Conservation (phyloP, 176 grass and related monocot species). For the Aegilops umbellulata region DNA sequence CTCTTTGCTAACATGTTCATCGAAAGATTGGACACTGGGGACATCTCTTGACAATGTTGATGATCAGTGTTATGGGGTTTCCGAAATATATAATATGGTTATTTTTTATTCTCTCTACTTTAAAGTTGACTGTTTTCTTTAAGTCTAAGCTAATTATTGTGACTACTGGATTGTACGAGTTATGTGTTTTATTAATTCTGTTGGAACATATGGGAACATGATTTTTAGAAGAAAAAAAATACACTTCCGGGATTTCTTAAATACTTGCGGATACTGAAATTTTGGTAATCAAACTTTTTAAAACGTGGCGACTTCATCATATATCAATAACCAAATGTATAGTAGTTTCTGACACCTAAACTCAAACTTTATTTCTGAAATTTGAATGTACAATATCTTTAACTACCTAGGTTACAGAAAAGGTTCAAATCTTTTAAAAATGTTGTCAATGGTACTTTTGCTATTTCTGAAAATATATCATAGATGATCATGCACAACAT, state of each 20-base stretch:
- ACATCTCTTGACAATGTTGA: not conserved
- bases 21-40: not conserved
- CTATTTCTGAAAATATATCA: not conserved
- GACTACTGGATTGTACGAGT: not conserved
- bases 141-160: slow-evolving; percentile 6
- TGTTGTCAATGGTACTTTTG: not conserved
- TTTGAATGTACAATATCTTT: not conserved
- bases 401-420: slow-evolving; percentile 7
- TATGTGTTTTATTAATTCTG: not conserved
- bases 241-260: not conserved
- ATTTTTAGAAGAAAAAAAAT: not conserved
- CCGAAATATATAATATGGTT: not conserved
- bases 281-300: not conserved
- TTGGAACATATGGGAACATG: not conserved
- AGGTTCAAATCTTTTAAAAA: not conserved
- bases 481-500: not conserved
- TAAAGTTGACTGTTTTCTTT: not conserved
- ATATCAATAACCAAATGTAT: not conserved
- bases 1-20: not conserved
- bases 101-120: not conserved
- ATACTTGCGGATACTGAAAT: not conserved
- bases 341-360: slow-evolving; percentile 5
- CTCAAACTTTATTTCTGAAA: not conserved
- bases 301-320: not conserved
- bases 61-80: not conserved